Base-by-base conservation (phyloP, 2,329 filamentous ascomycete genomes). In the Stachybotrys chlorohalonatus region DNA sequence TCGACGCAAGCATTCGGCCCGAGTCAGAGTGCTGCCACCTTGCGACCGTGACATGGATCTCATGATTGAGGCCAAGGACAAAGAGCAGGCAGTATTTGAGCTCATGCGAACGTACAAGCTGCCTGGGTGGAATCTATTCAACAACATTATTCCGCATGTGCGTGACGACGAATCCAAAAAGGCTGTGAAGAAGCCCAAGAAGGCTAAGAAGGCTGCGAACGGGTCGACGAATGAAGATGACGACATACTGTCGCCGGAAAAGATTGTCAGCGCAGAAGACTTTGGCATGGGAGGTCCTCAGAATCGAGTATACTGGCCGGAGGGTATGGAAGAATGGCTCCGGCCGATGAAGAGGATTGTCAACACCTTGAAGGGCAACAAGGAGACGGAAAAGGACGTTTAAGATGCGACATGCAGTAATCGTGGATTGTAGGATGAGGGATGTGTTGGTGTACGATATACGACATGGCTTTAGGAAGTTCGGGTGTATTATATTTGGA, bases 1-100 rank as follows among this genome's bases (percentile, higher is more conserved):
- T 60, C 78, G 92, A 31, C 81, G 93, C 56, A 96, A 95, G 70
- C 93, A 97, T 65, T 90, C 85, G 42, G 80, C 90, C 0, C 82
- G 93, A 8, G 90, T 95, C 1, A 79, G 79, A 59, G 88, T 85
- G 1, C 71, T 97, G 1, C 93, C 93, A 1, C 92, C 93, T 0
- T 96, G 93, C 63, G 78, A 85, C 5, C 75, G 82, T 1, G 85
- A 87, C 36, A 94, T 95, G 87, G 93, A 96, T 65, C 76, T 97
- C n/a, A 97, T 97, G 93, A 96, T 97, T 57, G 93, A 97, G 73
- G 93, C 93, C 51, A 97, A 97, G 68, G 93, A 96, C 66, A 97
- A 97, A 70, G 93, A 97, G 68, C 93, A 97, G 69, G 91, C 93
- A 0, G 90, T 96, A 0, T 95, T 97, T 63, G 90, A 95, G 59